Conservation (phyloP, 495 filamentous ascomycete species). For the Tuber indicum region DNA sequence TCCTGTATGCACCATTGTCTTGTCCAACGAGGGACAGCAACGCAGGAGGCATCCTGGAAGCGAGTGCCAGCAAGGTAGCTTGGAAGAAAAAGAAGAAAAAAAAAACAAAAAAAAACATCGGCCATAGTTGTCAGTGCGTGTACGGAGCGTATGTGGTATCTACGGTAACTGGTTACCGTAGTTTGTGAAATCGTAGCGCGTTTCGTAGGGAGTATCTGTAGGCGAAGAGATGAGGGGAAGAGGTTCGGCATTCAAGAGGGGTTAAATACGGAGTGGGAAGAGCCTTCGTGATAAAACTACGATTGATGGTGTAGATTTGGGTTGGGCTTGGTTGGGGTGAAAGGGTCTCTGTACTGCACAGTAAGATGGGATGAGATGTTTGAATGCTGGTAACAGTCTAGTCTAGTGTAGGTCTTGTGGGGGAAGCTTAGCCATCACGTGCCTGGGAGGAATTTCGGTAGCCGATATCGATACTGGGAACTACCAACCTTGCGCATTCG, state of each 20-base stretch:
- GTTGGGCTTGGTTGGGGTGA: not conserved
- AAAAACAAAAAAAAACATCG: not conserved
- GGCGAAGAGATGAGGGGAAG: not conserved
- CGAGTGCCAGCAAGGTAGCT: not conserved
- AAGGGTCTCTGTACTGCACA: not conserved
- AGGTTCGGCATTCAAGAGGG: not conserved
- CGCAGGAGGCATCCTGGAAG: not conserved
- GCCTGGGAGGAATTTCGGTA: not conserved
- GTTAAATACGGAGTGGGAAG: not conserved
- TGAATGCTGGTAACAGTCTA: not conserved
- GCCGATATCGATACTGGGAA: not conserved
- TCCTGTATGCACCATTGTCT: too few species aligned
- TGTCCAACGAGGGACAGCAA: not conserved
- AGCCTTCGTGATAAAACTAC: not conserved
- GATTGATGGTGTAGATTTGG: not conserved
- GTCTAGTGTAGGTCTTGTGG: not conserved
- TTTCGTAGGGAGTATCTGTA: not conserved
- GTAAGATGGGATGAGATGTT: not conserved
- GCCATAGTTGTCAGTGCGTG: not conserved
- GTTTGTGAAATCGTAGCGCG: not conserved
- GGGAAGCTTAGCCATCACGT: not conserved
- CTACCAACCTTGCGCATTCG: not conserved
- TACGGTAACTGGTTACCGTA: not conserved
- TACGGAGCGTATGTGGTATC: not conserved
- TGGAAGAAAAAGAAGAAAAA: not conserved